Conservation (phyloP, 2,329 filamentous ascomycete genomes). For the Phaeophleospora eucalypticola region DNA sequence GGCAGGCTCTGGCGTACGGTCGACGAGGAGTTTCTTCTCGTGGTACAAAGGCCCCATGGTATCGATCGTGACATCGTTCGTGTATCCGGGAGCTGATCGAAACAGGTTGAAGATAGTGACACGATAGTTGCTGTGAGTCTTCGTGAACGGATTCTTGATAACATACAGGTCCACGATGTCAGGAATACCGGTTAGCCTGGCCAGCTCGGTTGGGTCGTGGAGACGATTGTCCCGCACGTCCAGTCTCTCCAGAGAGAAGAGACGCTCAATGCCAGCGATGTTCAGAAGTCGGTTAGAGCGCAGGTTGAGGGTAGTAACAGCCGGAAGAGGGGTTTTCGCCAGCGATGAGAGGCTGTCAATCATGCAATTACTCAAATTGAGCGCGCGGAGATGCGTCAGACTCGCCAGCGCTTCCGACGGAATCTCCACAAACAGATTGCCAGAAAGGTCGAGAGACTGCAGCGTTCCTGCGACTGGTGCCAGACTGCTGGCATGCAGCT, state of each 20-base stretch:
- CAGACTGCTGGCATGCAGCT: constrained; percentile 70
- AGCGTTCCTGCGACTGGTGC: constrained; percentile 80
- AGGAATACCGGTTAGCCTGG: constrained; percentile 82
- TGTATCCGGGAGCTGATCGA: constrained; percentile 81
- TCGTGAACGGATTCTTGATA: constrained; percentile 84
- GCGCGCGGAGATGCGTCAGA: constrained; percentile 78
- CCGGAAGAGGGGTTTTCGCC: constrained; percentile 78
- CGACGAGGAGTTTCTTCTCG: constrained; percentile 78
- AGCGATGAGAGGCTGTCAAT: constrained; percentile 90
- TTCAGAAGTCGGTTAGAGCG: constrained; percentile 83
- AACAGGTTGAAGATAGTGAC: constrained; percentile 95
- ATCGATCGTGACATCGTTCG: constrained; percentile 87
- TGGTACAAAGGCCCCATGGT: constrained; percentile 75
- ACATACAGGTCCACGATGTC: constrained; percentile 92
- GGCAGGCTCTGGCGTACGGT: constrained; percentile 71
- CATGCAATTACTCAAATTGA: constrained; percentile 97
- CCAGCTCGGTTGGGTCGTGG: constrained; percentile 86
- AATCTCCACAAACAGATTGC: constrained; percentile 89
- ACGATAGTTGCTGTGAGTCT: constrained; percentile 79
- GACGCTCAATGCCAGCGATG: constrained; percentile 81
- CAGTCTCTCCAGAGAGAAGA: constrained; percentile 82
- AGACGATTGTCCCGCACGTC: constrained; percentile 88
- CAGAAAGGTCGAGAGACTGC: constrained; percentile 86
- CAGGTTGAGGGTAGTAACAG: constrained; percentile 88
- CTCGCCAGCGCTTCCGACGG: constrained; percentile 78